Conservation (phyloP, 2,329 filamentous ascomycete species). For the Lecanicillium sp. region DNA sequence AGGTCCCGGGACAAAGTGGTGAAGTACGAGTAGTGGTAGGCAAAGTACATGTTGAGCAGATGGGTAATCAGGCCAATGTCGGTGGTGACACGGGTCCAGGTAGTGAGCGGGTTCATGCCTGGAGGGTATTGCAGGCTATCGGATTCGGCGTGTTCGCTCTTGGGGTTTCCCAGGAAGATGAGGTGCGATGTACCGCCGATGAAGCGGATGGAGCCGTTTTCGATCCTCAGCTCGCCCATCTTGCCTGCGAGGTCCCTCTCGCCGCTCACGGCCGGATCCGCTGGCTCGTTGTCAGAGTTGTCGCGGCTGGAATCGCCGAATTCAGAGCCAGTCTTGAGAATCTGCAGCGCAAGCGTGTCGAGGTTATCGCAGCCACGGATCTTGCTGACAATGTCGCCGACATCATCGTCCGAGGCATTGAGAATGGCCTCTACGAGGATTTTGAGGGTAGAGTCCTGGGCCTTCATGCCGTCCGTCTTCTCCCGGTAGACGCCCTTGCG, state of each 20-base stretch:
- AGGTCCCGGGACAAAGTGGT: slow-evolving; percentile 78
- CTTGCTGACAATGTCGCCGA: slow-evolving; percentile 69
- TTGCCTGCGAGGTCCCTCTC: slow-evolving; percentile 83
- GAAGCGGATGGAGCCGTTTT: slow-evolving; percentile 81
- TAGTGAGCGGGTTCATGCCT: slow-evolving; percentile 63
- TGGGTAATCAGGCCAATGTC: slow-evolving; percentile 75
- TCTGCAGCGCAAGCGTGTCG: slow-evolving; percentile 45
- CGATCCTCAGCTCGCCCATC: slow-evolving; percentile 84
- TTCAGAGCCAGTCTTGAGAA: slow-evolving; percentile 26
- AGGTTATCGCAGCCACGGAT: slow-evolving; percentile 78
- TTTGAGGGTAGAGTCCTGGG: slow-evolving; percentile 77
- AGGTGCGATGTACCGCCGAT: slow-evolving; percentile 92
- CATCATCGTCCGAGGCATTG: slow-evolving; percentile 83
- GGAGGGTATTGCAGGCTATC: slow-evolving; percentile 37
- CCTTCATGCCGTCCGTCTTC: slow-evolving; percentile 82
- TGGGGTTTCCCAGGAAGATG: slow-evolving; percentile 61
- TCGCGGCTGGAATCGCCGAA: slow-evolving; percentile 17
- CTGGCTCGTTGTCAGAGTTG: slow-evolving; percentile 30
- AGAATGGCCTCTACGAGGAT: slow-evolving; percentile 89
- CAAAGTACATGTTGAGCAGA: slow-evolving; percentile 95
- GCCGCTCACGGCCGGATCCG: slow-evolving; percentile 36
- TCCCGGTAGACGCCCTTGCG: slow-evolving; percentile 96
- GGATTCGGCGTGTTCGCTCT: slow-evolving; percentile 28
- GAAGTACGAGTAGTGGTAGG: slow-evolving; percentile 96
- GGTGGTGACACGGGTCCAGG: slow-evolving; percentile 80